Evolutionary conservation across 1,284 basidiomycete species (phyloP), one percentile per base, ranked within the genome.

Genomic region (Ustilago esculenta): DNA sequence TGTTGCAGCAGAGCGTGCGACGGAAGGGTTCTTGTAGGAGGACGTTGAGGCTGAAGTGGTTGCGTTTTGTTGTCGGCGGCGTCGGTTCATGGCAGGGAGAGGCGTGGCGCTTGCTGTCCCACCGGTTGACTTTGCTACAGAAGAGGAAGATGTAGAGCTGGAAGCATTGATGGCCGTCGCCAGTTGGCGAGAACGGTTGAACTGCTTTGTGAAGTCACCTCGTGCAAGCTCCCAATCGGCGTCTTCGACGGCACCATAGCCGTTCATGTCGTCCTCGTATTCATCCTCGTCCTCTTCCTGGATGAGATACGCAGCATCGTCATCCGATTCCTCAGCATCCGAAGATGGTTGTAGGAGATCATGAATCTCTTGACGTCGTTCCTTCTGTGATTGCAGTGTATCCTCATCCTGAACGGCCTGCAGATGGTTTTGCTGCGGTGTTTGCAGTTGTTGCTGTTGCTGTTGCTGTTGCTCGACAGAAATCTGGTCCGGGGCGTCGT

Each of bases 141-240:
- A n/a, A 5, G 65, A 37, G 42, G 43, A 42, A 21, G 65, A 21
- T 2, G 45, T 11, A 6, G 45, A 25, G 33, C 35, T 41, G n/a
- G 46, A 29, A 5, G 52, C 41, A 29, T 45, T 32, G 40, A 74
- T 52, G 10, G 75, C 73, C 2, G 56, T 57, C 2, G 77, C 77
- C 4, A 80, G 63, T 40, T 79, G 76, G 4, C 78, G 52, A 10
- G 78, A 77, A 3, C 79, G 70, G 30, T 81, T 81, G 74, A 76
- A 80, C 39, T 75, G 75, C 59, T 81, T 81, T 8, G 80, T 81
- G 32, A 81, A 81, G 51, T 81, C 77, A 17, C 79, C 77, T 23
- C 78, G 48, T 1, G 78, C 75, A 2, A 79, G 58, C 47, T 81
- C 79, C 79, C 79, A 81, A 51, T 81, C 79, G 11, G 76, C 79